A percentile compares a stretch with the other conserved stretches of the same genome.
Evolutionary conservation across 129 eudicot species (phyloP).

Genomic region (sunflower (Helianthus annuus)): DNA sequence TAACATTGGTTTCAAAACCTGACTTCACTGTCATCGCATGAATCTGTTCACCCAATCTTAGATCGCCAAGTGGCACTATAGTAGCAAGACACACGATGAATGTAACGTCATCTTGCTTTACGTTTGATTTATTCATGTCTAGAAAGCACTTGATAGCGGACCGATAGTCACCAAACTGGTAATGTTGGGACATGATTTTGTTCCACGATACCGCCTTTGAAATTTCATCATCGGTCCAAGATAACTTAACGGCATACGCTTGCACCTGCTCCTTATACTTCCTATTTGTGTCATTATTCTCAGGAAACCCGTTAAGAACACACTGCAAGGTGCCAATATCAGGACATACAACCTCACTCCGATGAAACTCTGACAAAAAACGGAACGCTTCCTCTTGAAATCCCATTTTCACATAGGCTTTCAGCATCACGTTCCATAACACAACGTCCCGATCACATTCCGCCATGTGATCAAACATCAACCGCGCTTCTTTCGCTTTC

Average conservation of each 20-base stretch:
- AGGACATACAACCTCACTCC: conserved; percentile 26
- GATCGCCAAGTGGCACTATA: conserved; percentile 20
- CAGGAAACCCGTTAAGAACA: conserved; percentile 33
- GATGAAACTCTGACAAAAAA: conserved; percentile 41
- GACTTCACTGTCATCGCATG: conserved; percentile 40
- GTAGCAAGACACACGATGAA: conserved; percentile 32
- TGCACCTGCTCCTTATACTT: conserved; percentile 35
- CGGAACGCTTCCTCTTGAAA: conserved; percentile 22
- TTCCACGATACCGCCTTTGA: conserved; percentile 36
- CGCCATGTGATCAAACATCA: conserved; percentile 33
- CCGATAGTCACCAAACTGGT: conserved; percentile 34
- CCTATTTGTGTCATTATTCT: conserved; percentile 12
- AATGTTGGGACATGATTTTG: conserved; percentile 39
- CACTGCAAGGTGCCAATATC: conserved; percentile 37
- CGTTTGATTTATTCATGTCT: conserved; percentile 34
- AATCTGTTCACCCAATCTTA: conserved; percentile 40
- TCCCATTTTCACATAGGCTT: conserved; percentile 33
- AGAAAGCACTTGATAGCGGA: conserved; percentile 32
- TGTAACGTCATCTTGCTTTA: conserved; percentile 35
- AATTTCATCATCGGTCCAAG: conserved; percentile 19
- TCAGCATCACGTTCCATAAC: conserved; percentile 51
- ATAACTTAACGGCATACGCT: conserved; percentile 40
- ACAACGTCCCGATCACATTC: conserved; percentile 39
- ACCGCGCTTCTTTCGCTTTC: conserved; percentile 38
- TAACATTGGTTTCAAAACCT: conserved; percentile 30